Base-by-base conservation (phyloP, 805 yeast genomes). In the Candida ponderosae region DNA sequence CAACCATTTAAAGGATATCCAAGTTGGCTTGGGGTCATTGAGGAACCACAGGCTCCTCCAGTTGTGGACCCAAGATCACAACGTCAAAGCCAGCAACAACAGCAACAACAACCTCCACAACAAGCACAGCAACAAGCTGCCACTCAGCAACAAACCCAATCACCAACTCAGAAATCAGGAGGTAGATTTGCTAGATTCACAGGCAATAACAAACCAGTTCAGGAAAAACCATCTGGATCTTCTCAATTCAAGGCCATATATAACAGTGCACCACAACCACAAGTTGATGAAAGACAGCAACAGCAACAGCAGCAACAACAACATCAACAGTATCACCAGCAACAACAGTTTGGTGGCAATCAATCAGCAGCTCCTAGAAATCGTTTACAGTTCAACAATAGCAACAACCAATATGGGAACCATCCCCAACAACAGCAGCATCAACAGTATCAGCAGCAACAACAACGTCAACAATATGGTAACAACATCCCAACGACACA, bases 21-120 rank as follows among this genome's bases (percentile, higher is more conserved):
- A 1, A 46, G 47, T 14, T 53, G 57, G 57, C 44, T 53, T 4
- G 57, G 57, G n/a, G 47, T 38, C 5, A 35, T 37, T 5, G 42
- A 36, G 3, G 40, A 42, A 29, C 36, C 38, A 17, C 31, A 16
- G 17, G 33, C 15, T 13, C 28, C 19, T 18, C 34, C 24, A 26
- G 29, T 13, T 19, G 34, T 15, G 28, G 14, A 15, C 17, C 20
- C 10, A 20, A 28, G 14, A 8, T 32, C 18, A 23, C 32, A 17
- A 7, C 40, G 29, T 13, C 20, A 31, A 18, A 44, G 37, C 18
- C 47, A 45, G 18, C 46, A 40, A 11, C 42, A 10, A 15, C 34
- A 24, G 9, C 48, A 32, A 21, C 43, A 35, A 11, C 41, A 35
- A 3, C 32, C 29, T 39, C 44, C 2, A 37, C 44, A 3, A 27